These are phyloP conservation scores for Rutstroemia sydowiana DNA, from an alignment of 2,329 filamentous ascomycete genomes.

Conservation along the genomic window DNA sequence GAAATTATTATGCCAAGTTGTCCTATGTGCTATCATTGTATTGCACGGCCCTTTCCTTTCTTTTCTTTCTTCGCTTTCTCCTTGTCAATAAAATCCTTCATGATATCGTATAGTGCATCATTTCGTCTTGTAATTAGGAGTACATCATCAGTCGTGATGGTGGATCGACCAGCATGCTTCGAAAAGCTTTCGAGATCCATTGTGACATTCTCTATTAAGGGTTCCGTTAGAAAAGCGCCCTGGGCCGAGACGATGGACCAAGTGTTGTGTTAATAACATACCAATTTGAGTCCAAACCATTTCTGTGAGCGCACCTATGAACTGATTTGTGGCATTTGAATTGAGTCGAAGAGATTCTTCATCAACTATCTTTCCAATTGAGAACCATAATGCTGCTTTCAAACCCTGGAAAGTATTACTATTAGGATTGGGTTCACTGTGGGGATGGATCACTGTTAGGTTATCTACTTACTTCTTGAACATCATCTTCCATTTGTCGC, in stretches of 20 bases:
- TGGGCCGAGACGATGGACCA: too few relatives aligned
- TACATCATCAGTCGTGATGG: slow-evolving; percentile 79
- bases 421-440: too few relatives aligned
- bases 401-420: slow-evolving; percentile 49
- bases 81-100: slow-evolving; percentile 61
- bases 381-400: slow-evolving; percentile 79
- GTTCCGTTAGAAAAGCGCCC: background rate
- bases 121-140: slow-evolving; percentile 82
- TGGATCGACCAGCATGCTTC: slow-evolving; percentile 73
- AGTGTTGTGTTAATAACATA: slow-evolving; percentile 33
- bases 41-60: slow-evolving; percentile 8
- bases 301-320: slow-evolving; percentile 79
- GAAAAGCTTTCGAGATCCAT: slow-evolving; percentile 59
- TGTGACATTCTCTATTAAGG: slow-evolving; percentile 41
- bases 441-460: background rate
- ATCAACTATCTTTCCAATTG: slow-evolving; percentile 81
- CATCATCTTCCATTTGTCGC: slow-evolving; percentile 20
- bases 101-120: slow-evolving; percentile 69
- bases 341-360: slow-evolving; percentile 66
- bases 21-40: slow-evolving; percentile 3
- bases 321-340: slow-evolving; percentile 84
- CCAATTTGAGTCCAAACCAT: slow-evolving; percentile 83
- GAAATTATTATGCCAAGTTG: background rate
- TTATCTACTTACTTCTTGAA: slow-evolving; percentile 16
- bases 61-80: slow-evolving; percentile 36